Evolutionary conservation across 2,329 filamentous ascomycete genomes (phyloP).

Genomic region (Beauveria bassiana): DNA sequence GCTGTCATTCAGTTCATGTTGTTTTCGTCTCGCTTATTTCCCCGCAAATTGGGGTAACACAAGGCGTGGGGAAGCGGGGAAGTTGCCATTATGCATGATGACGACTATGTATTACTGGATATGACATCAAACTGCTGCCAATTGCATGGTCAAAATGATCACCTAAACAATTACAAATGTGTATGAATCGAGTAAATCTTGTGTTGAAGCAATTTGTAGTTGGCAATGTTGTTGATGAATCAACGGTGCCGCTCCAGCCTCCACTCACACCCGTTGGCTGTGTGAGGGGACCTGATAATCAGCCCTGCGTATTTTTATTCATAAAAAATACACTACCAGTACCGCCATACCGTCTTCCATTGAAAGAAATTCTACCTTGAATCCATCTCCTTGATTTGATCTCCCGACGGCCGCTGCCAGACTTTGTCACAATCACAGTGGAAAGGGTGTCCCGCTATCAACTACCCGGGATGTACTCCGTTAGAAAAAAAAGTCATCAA

Average conservation of each 20-base stretch:
- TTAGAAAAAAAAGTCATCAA: not conserved
- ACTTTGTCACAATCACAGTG: not conserved
- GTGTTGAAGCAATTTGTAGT: not conserved
- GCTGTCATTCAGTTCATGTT: not conserved
- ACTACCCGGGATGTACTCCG: not conserved
- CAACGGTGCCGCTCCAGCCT: not conserved
- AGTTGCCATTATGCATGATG: not conserved
- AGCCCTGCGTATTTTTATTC: no score
- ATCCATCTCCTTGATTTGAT: not conserved
- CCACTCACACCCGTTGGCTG: no score
- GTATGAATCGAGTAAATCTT: not conserved
- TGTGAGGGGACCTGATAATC: no score
- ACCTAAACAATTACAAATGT: no score
- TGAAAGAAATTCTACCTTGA: no score
- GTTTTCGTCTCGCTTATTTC: not conserved
- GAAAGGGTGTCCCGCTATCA: not conserved
- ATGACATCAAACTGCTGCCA: not conserved
- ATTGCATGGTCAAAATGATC: no score
- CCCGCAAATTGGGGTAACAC: conserved; percentile 3
- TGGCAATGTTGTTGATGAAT: not conserved
- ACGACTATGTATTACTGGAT: not conserved
- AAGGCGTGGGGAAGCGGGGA: conserved; percentile 7
- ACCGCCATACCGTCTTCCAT: no score
- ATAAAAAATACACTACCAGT: not conserved
- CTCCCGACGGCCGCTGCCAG: not conserved